Percentiles rank a stretch among this genome's conserved stretches.
These are phyloP conservation scores for Fusarium foetens DNA, from an alignment of 2,329 filamentous ascomycete genomes.

Conservation along the genomic window DNA sequence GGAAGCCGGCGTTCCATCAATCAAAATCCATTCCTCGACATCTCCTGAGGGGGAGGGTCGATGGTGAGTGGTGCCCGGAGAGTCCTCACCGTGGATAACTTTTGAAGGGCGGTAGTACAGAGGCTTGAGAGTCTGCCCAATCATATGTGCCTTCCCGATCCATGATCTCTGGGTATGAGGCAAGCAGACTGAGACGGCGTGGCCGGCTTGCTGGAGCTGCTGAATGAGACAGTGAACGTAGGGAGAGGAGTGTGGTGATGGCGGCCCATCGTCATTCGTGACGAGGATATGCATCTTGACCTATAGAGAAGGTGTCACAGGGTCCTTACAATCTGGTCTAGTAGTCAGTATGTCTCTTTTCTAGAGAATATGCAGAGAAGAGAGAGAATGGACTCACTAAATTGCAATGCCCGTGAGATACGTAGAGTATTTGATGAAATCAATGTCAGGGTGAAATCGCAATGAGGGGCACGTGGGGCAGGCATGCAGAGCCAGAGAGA, in stretches of 20 bases:
- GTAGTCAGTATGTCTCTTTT: not conserved
- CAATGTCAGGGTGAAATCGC: conserved; percentile 23
- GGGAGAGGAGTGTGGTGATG: conserved; percentile 79
- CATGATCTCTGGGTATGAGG: conserved; percentile 93
- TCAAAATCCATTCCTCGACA: conserved; percentile 81
- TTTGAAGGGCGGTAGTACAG: conserved; percentile 78
- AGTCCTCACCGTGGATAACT: conserved; percentile 53
- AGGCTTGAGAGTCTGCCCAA: conserved; percentile 86
- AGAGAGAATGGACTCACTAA: conserved; percentile 2
- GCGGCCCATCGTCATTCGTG: conserved; percentile 84
- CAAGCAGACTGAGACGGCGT: conserved; percentile 90
- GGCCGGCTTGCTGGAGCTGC: conserved; percentile 77
- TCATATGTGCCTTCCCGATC: conserved; percentile 98
- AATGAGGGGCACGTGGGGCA: conserved; percentile 44
- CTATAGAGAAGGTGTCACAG: not conserved
- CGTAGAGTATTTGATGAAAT: conserved; percentile 20
- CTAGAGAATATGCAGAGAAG: not conserved
- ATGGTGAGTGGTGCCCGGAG: conserved; percentile 73
- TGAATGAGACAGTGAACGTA: conserved; percentile 81
- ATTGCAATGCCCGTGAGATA: conserved; percentile 12
- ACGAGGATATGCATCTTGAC: conserved; percentile 70
- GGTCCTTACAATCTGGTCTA: not conserved
- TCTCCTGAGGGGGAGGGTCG: conserved; percentile 63
- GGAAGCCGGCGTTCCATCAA: conserved; percentile 83
- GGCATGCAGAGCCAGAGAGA: conserved; percentile 14